Percentiles rank a stretch among this genome's conserved stretches.
Conservation (phyloP, 2,329 filamentous ascomycete species). For the Mariannaea elegans region DNA sequence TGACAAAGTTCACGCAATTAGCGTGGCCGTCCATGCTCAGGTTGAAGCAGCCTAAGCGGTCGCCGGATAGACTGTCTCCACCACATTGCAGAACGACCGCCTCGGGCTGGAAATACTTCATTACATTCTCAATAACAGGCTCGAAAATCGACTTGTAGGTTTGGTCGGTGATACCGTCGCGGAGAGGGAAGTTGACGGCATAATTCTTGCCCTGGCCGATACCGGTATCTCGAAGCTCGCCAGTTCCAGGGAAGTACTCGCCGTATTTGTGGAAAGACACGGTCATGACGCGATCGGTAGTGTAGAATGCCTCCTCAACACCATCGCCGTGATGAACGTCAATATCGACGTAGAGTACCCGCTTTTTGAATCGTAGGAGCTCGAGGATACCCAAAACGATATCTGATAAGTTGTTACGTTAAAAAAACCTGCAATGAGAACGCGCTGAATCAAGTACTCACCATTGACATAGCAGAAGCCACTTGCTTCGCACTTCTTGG, state of each 20-base stretch:
- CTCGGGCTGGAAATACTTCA: slow-evolving; percentile 87
- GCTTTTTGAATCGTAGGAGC: slow-evolving; percentile 86
- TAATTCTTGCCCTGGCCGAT: slow-evolving; percentile 90
- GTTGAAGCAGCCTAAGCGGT: slow-evolving; percentile 96
- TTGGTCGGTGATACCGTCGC: slow-evolving; percentile 89
- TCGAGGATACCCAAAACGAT: slow-evolving; percentile 97
- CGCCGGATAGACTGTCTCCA: slow-evolving; percentile 92
- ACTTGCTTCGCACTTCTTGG: slow-evolving; percentile 94
- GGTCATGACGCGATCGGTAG: slow-evolving; percentile 91
- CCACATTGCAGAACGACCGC: slow-evolving; percentile 97
- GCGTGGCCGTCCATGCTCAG: slow-evolving; percentile 96
- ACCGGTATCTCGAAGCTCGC: slow-evolving; percentile 85
- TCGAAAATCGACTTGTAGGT: slow-evolving; percentile 94
- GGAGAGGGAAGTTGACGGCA: slow-evolving; percentile 88
- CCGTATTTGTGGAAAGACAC: slow-evolving; percentile 97
- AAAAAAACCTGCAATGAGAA: slow-evolving; percentile 6
- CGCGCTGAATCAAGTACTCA: slow-evolving; percentile 50
- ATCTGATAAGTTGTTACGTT: slow-evolving; percentile 65
- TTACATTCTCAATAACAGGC: slow-evolving; percentile 85
- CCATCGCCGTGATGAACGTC: slow-evolving; percentile 95
- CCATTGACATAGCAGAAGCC: slow-evolving; percentile 99
- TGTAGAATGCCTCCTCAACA: slow-evolving; percentile 93
- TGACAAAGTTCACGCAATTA: slow-evolving; percentile 92
- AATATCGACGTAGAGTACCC: slow-evolving; percentile 97
- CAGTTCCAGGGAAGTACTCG: slow-evolving; percentile 93